phyloP scores from a whole-genome alignment of 2,329 filamentous ascomycete species.

The Aspergillus sp. region DNA sequence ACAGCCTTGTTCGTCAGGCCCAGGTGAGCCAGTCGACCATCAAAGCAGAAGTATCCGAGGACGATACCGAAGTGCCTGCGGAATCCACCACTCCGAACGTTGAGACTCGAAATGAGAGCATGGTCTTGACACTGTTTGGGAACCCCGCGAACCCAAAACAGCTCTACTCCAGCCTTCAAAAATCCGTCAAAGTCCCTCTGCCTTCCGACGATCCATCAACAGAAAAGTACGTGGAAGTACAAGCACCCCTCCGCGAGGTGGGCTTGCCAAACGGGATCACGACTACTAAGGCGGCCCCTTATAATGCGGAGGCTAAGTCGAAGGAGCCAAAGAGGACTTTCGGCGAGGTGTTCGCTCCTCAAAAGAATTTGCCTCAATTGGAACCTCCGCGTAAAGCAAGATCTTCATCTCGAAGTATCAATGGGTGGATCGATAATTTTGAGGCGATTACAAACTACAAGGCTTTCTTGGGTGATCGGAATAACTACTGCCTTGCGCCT shows the following conservation, averaged over 20 bases:
- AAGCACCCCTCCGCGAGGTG: conserved; percentile 57
- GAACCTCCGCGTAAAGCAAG: conserved; percentile 40
- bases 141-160: conserved; percentile 72
- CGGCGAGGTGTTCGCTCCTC: conserved; percentile 45
- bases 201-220: conserved; percentile 36
- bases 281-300: conserved; percentile 63
- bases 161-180: conserved; percentile 81
- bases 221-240: conserved; percentile 38
- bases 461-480: conserved; percentile 34
- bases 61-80: conserved; percentile 33
- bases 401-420: conserved; percentile 29
- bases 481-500: conserved; percentile 39
- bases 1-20: conserved; percentile 63
- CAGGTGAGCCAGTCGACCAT: conserved; percentile 42
- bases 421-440: conserved; percentile 41
- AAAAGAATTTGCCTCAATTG: conserved; percentile 34
- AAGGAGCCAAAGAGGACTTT: conserved; percentile 37
- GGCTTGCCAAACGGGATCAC: conserved; percentile 72
- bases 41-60: conserved; percentile 34
- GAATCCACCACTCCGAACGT: conserved; percentile 36
- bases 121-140: conserved; percentile 74
- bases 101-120: conserved; percentile 48
- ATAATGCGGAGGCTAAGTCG: conserved; percentile 32
- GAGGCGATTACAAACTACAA: conserved; percentile 36
- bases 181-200: conserved; percentile 36